These are phyloP conservation scores for Ploettnerulaceae sp. DNA, from an alignment of 2,329 filamentous ascomycete genomes.

Conservation along the genomic window DNA sequence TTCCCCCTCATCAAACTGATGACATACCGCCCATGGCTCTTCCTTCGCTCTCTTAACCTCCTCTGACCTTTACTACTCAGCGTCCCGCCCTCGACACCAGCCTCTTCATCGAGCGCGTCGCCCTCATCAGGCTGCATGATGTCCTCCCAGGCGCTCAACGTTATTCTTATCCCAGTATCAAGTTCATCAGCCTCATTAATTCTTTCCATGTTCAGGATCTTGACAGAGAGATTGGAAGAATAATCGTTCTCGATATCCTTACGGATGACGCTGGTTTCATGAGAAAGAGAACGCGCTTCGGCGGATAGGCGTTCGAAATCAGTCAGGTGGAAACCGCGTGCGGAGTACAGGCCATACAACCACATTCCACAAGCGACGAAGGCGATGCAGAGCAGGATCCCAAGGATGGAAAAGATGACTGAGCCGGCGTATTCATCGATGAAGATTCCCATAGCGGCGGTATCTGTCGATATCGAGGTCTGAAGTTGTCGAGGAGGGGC, in stretches of 20 bases:
- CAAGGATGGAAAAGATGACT: slow-evolving; percentile 14
- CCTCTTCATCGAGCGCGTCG: slow-evolving; percentile 9
- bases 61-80: slow-evolving; percentile 13
- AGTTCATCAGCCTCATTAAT: slow-evolving; percentile 17
- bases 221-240: slow-evolving; percentile 8
- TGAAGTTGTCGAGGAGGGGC: background rate
- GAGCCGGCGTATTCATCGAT: slow-evolving; percentile 8
- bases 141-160: slow-evolving; percentile 22
- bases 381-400: slow-evolving; percentile 5
- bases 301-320: slow-evolving; percentile 15
- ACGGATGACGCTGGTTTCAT: slow-evolving; percentile 14
- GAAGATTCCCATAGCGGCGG: background rate
- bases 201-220: slow-evolving; percentile 13
- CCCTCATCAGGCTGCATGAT: slow-evolving; percentile 17
- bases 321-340: slow-evolving; percentile 14
- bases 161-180: slow-evolving; percentile 18
- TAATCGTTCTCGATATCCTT: slow-evolving; percentile 13
- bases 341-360: slow-evolving; percentile 7
- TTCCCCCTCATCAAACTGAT: slow-evolving; percentile 22
- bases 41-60: slow-evolving; percentile 12
- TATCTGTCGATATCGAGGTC: background rate
- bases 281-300: slow-evolving; percentile 13
- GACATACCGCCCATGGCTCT: slow-evolving; percentile 20
- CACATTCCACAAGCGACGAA: slow-evolving; percentile 3
- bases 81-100: background rate